Conservation (phyloP, 2,329 filamentous ascomycete genomes). For the Magnaporthiopsis incrustans region DNA sequence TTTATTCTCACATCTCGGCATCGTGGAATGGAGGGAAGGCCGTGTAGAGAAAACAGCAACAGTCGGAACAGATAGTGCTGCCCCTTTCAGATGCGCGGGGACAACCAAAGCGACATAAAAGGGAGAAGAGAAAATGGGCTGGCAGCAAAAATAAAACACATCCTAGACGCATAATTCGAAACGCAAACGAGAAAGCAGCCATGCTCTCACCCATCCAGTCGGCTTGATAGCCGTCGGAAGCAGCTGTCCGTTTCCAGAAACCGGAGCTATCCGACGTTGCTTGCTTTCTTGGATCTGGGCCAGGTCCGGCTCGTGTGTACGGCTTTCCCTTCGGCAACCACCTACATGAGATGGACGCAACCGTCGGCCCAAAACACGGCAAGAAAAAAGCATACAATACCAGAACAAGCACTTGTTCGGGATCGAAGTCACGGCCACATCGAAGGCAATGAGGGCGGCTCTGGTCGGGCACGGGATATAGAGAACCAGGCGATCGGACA, state of each 20-base stretch:
- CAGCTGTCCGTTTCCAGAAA: not conserved
- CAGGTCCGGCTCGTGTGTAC: not conserved
- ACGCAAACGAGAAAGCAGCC: not conserved
- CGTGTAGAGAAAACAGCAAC: not conserved
- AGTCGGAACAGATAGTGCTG: not conserved
- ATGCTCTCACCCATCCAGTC: not conserved
- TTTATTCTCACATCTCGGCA: not conserved
- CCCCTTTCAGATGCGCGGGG: not conserved
- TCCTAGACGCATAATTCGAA: not conserved
- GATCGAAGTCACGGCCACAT: too few species aligned
- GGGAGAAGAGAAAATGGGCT: not conserved
- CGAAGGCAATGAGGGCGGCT: too few species aligned
- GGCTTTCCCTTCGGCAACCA: not conserved
- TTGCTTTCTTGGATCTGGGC: not conserved
- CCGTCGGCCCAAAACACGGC: not conserved
- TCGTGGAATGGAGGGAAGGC: not conserved
- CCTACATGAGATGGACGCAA: not conserved
- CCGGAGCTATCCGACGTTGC: not conserved
- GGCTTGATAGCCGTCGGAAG: not conserved
- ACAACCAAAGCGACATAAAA: not conserved
- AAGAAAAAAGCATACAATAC: not conserved
- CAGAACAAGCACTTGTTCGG: too few species aligned
- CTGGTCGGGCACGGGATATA: too few species aligned
- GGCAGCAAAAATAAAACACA: not conserved
- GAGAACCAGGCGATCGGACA: not conserved